Evolutionary conservation across 2,329 filamentous ascomycete genomes (phyloP).

Genomic region (Neopestalotiopsis clavispora): DNA sequence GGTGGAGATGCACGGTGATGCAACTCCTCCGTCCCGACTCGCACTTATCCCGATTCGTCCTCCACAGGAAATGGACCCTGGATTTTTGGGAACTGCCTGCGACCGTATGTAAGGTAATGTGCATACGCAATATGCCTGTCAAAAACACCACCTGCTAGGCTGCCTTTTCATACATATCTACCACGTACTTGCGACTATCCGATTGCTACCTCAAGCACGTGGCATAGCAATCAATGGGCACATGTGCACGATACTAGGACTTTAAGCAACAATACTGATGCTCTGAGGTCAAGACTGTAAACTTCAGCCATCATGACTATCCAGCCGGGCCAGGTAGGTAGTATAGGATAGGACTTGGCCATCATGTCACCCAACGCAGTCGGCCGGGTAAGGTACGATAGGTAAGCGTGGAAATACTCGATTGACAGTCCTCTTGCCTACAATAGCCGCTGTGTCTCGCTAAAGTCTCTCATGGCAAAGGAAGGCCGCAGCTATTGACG

Average conservation of each 20-base stretch:
- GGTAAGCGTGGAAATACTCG: no score
- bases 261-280: neutral
- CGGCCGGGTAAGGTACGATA: no score
- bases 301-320: neutral
- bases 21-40: slow-evolving; percentile 11
- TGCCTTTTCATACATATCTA: neutral
- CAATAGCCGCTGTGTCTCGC: no score
- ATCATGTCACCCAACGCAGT: no score
- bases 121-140: neutral
- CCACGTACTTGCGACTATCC: neutral
- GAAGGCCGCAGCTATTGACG: neutral
- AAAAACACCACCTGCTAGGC: neutral
- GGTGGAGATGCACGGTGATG: slow-evolving; percentile 16
- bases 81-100: neutral
- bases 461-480: no score
- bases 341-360: no score
- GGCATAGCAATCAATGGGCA: neutral
- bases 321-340: no score
- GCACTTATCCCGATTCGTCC: slow-evolving; percentile 7
- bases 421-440: no score
- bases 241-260: neutral
- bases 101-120: neutral
- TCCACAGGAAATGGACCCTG: neutral
- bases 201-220: neutral
- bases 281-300: neutral